Conservation (phyloP, 192 early-diverging fungal genomes). For the Linnemannia zychae region DNA sequence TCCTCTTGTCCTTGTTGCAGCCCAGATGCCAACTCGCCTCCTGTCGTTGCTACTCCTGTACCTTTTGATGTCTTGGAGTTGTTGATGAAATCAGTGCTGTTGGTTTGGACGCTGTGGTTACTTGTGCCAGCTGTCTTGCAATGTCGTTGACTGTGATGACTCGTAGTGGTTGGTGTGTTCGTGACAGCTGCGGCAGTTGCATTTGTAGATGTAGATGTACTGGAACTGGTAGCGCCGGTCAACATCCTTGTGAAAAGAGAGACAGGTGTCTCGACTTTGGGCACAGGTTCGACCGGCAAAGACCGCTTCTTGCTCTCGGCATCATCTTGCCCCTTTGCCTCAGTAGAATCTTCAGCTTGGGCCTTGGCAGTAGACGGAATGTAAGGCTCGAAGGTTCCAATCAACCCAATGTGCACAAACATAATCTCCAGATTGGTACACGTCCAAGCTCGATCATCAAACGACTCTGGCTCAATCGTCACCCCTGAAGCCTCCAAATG, state of each 20-base stretch:
- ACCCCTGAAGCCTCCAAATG: constrained; percentile 43
- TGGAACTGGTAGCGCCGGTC: neutral
- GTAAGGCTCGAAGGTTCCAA: constrained; percentile 3
- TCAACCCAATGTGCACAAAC: constrained; percentile 51
- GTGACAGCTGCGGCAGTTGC: neutral
- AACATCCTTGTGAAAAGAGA: neutral
- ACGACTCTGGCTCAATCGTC: constrained; percentile 35
- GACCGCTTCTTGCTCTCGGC: neutral
- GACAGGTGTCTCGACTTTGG: neutral
- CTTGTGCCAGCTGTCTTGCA: neutral
- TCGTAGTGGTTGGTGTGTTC: neutral
- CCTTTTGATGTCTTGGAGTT: neutral
- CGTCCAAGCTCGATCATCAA: constrained; percentile 35
- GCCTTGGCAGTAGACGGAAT: neutral
- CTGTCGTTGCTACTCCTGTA: neutral
- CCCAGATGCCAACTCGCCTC: neutral
- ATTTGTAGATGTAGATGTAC: neutral
- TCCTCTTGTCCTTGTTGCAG: constrained; percentile 15
- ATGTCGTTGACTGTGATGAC: neutral
- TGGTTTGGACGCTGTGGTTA: neutral
- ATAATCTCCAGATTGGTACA: constrained; percentile 39
- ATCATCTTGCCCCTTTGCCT: neutral
- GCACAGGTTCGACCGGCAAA: neutral
- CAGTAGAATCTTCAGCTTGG: neutral
- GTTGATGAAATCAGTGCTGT: neutral